Conservation (phyloP, 805 yeast genomes). For the Schwanniomyces yamadae region DNA sequence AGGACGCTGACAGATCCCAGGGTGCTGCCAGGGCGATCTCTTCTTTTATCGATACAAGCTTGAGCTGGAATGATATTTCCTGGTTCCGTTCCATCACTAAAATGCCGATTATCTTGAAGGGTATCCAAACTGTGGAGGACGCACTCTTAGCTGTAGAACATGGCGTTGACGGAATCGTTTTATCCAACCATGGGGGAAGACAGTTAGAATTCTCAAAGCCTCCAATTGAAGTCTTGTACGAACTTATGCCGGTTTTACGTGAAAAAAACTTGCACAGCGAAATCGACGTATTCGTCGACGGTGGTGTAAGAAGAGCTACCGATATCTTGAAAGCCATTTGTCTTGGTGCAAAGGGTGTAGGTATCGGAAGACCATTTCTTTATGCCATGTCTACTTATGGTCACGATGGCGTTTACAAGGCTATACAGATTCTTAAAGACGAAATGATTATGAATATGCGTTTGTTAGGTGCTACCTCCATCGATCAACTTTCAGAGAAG, state of each 20-base stretch:
- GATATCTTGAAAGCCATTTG: conserved; percentile 76
- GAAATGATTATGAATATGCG: conserved; percentile 68
- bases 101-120: conserved; percentile 52
- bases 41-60: conserved; percentile 61
- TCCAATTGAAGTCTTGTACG: conserved; percentile 60
- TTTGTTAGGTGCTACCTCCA: conserved; percentile 55
- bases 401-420: conserved; percentile 65
- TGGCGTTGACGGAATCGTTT: conserved; percentile 61
- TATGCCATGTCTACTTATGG: conserved; percentile 83
- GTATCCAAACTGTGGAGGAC: conserved; percentile 68
- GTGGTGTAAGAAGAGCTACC: conserved; percentile 75
- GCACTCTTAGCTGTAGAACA: conserved; percentile 55
- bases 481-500: conserved; percentile 54
- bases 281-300: conserved; percentile 68
- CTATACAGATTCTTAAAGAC: conserved; percentile 58
- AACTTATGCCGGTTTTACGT: conserved; percentile 47
- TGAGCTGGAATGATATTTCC: conserved; percentile 38
- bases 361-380: conserved; percentile 73
- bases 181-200: conserved; percentile 77
- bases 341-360: conserved; percentile 74
- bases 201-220: conserved; percentile 64
- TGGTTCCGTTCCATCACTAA: conserved; percentile 41
- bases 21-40: conserved; percentile 89
- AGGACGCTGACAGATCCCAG: conserved; percentile 60
- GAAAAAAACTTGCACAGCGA: conserved; percentile 42